Base-by-base conservation (phyloP, 23 red algal species). In the Gracilaria vermiculophylla region DNA sequence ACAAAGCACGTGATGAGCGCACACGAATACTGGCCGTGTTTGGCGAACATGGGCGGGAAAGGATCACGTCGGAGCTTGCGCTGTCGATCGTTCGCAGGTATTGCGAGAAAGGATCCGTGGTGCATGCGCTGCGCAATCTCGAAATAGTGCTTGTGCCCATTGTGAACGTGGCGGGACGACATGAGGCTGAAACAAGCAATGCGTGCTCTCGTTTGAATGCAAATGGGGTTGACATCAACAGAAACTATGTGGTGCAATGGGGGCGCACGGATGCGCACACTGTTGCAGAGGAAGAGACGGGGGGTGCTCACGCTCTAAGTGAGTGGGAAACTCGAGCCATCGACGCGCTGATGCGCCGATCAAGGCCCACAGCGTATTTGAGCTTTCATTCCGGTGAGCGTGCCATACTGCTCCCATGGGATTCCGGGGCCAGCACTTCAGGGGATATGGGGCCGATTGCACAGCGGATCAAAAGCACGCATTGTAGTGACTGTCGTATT, bases 41-140 rank as follows among this genome's bases (percentile, higher is more conserved):
- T 36, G 93, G 93, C 20, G 85, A 89, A 51, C 93, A 95, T 82
- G 93, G 93, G 13, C 86, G 93, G 11, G 93, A 95, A 85, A 77
- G 78, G 20, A 90, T 95, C 31, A 82, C 93, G n/a, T 82, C 85
- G 2, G 83, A 95, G 64, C 77, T 91, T 14, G 93, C 76, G 20
- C 50, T 95, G 52, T 64, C 54, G 12, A 77, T 95, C 43, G 62
- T 80, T 20, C 45, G 56, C 17, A 24, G 61, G 11, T 40, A 75
- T 34, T 94, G 90, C 52, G 64, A 43, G 20, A 39, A 32, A 1
- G 69, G 42, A 21, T 57, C 76, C 57, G 50, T 44, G 52, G 2
- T 43, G 17, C 25, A 77, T 35, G 77, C 42, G 57, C 28, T 76
- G 34, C 16, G 11, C 20, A 64, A 54, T 24, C 71, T 52, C 14